Conservation (phyloP, 768 basidiomycete genomes). For the Suillus subalutaceus region DNA sequence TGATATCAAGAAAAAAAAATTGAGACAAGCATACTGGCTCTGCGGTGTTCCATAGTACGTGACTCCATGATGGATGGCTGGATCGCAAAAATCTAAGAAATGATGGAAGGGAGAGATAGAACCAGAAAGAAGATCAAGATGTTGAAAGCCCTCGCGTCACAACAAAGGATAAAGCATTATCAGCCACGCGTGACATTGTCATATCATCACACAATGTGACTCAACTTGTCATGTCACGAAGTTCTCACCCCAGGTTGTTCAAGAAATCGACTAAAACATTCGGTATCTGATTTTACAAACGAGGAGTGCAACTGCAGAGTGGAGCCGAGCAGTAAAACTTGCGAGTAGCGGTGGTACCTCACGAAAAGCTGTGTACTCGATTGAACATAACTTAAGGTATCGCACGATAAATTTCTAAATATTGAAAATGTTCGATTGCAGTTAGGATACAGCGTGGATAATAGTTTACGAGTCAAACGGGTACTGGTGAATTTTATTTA, state of each 20-base stretch:
- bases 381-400: constrained; percentile 8
- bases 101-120: constrained; percentile 16
- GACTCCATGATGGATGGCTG: constrained; percentile 49
- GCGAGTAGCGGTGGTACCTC: not conserved
- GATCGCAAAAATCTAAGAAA: constrained; percentile 13
- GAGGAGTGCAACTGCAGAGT: not conserved
- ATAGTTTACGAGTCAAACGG: constrained; percentile 61
- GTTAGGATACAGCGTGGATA: constrained; percentile 13
- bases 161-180: constrained; percentile 17
- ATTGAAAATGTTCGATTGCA: constrained; percentile 10
- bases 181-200: constrained; percentile 18
- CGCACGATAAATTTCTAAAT: not conserved
- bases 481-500: constrained; percentile 53
- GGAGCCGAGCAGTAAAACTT: not conserved
- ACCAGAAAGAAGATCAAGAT: constrained; percentile 12
- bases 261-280: no score
- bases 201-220: constrained; percentile 32
- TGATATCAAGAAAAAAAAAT: constrained; percentile 15
- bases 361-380: not conserved
- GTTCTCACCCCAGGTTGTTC: no score
- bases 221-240: constrained; percentile 20
- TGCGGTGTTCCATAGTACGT: constrained; percentile 75
- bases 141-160: constrained; percentile 21
- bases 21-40: constrained; percentile 56
- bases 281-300: not conserved